Conservation (phyloP, 1,139 yeast species). For the Suhomyces bokatorum region DNA sequence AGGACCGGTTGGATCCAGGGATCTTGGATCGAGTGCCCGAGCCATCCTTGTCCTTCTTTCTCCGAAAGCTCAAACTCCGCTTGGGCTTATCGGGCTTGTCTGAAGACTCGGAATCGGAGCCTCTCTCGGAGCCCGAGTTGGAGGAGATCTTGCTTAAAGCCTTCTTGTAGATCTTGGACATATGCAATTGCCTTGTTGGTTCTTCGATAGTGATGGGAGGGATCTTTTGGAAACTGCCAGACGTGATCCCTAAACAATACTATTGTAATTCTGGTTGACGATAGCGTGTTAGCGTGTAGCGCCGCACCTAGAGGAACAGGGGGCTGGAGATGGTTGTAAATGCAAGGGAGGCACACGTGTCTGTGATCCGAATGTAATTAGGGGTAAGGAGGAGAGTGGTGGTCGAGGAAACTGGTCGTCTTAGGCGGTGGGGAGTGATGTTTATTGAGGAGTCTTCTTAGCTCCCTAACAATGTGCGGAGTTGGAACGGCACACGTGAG, state of each 20-base stretch:
- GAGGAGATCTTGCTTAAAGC: slow-evolving; percentile 15
- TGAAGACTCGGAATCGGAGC: slow-evolving; percentile 6
- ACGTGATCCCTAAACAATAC: background rate
- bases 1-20: background rate
- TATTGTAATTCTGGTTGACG: background rate
- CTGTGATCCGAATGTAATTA: too few relatives aligned
- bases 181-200: background rate
- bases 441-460: too few relatives aligned
- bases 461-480: background rate
- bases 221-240: background rate
- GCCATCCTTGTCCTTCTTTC: slow-evolving; percentile 6
- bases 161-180: slow-evolving; percentile 16
- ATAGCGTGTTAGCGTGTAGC: too few relatives aligned
- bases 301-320: too few relatives aligned
- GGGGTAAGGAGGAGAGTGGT: too few relatives aligned
- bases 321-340: too few relatives aligned
- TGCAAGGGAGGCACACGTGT: too few relatives aligned
- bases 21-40: background rate
- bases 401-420: too few relatives aligned
- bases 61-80: slow-evolving; percentile 14
- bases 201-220: background rate
- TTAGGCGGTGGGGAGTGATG: too few relatives aligned
- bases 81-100: slow-evolving; percentile 12
- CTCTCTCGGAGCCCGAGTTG: slow-evolving; percentile 8
- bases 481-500: background rate